Base-by-base conservation (phyloP, 768 basidiomycete species). In the Hygrophorus pudorinus region DNA sequence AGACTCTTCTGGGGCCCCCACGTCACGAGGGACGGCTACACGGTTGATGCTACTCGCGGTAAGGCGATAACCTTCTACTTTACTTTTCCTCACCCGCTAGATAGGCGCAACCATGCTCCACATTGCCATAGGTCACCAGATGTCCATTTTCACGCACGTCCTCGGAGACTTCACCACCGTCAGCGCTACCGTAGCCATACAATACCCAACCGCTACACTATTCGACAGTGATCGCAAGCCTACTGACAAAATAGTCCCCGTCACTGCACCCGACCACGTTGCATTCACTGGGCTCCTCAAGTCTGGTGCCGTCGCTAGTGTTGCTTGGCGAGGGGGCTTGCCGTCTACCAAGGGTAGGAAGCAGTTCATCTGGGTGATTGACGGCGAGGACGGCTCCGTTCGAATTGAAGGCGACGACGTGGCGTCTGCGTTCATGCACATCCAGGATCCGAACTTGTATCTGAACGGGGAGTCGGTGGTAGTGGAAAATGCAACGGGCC, bases 351-450 rank as follows among this genome's bases (percentile, higher is more conserved):
- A 47, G 2, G 62, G 59, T 2, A 48, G 60, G 18, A 52, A 44
- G 16, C 49, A 54, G 2, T 51, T 67, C 18, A 30, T 52, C 5
- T 66, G 64, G 64, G 51, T 55, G 44, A 65, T 66, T 24, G 60
- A 65, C 21, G 65, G 64, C 4, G 63, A 64, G 34, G 56, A 61
- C 1, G 63, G 62, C 0, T 49, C 50, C 5, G 60, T 63, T 33
- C 35, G 49, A 5, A 13, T 65, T 0, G 57, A 63, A 38, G 45
- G 46, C 33, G 49, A 56, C 6, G 21, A 35, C 2, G 31, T 38
- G 20, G 34, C 31, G 4, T 40, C 36, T 10, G 48, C 48, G 1
- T 53, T 56, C 32, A 35, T 56, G 35, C 47, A 55, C 35, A 49
- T 62, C 7, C 8, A 14, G 5, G 52, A 59, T 21, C 62, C 62